Evolutionary conservation across 2,329 filamentous ascomycete species (phyloP).

Genomic region (Chrysosporium queenslandicum): DNA sequence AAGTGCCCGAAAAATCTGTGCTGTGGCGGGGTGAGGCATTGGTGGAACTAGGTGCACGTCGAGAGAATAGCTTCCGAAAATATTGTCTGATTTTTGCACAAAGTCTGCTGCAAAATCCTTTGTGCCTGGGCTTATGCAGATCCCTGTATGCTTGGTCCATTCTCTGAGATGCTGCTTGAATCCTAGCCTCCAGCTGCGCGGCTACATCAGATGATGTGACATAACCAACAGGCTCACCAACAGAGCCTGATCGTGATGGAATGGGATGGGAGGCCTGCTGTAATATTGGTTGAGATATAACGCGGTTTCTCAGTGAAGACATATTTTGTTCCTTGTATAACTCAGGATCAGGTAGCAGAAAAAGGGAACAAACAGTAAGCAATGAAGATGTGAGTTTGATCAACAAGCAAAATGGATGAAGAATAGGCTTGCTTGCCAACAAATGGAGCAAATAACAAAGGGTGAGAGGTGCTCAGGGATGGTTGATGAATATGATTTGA

Average conservation of each 20-base stretch:
- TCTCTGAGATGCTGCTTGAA: not conserved
- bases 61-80: not conserved
- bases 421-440: not conserved
- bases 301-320: not conserved
- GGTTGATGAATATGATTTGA: not conserved
- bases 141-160: not conserved
- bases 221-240: not conserved
- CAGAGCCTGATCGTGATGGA: not conserved
- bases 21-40: not conserved
- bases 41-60: not conserved
- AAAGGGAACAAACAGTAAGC: not conserved
- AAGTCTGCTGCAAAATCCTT: not conserved
- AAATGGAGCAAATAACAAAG: not conserved
- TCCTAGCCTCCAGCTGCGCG: constrained; percentile 1
- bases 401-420: not conserved
- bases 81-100: not conserved
- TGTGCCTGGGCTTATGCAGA: not conserved
- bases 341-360: no score
- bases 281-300: not conserved
- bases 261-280: not conserved
- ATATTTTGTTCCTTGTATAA: no score
- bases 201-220: not conserved
- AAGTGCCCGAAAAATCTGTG: not conserved
- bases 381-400: not conserved
- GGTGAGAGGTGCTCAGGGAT: not conserved